Base-by-base conservation (phyloP, 257 asterid genomes). In the Asclepias syriaca region DNA sequence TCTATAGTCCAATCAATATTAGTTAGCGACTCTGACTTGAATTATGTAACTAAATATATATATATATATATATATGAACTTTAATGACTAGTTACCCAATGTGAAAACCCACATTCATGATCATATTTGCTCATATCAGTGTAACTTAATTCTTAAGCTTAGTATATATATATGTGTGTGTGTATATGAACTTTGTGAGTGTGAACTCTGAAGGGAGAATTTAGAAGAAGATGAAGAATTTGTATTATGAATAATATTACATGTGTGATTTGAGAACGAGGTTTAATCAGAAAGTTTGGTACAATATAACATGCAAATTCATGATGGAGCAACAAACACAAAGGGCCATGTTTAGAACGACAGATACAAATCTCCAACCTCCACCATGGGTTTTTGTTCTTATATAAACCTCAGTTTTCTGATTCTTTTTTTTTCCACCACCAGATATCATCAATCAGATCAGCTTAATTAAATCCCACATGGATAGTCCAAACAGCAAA, bases 281-380 rank as follows among this genome's bases (percentile, higher is more conserved):
- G 69, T 78, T 68, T 67, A 68, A 78, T 73, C 78, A 78, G 81
- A 78, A 76, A 73, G 81, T 78, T 78, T 78, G 81, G 81, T 78
- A 69, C 65, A 73, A 27, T 53, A 73, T 45, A 73, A 54, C 68
- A 73, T 58, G 71, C 74, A 63, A 73, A 40, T 72, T 67, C 21
- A 22, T 43, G 81, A 78, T 78, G 66, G 81, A 73, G 67, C 72
- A 78, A 73, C 81, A 78, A 39, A 45, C 48, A 8, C 48, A 8
- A 73, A 73, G 76, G 76, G 60, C 27, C 58, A 43, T 74, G 73
- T 57, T 67, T 65, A 21, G 32, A 71, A 78, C 67, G 75, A 78
- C 67, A 78, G 71, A 68, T 68, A 73, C 81, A 69, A 78, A 73
- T 78, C 78, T 73, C 81, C 81, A 73, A 78, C 73, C 81, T 65